These are phyloP conservation scores for Cyclanthera cordifolia DNA, from an alignment of 306 rosid genomes.

Conservation along the genomic window DNA sequence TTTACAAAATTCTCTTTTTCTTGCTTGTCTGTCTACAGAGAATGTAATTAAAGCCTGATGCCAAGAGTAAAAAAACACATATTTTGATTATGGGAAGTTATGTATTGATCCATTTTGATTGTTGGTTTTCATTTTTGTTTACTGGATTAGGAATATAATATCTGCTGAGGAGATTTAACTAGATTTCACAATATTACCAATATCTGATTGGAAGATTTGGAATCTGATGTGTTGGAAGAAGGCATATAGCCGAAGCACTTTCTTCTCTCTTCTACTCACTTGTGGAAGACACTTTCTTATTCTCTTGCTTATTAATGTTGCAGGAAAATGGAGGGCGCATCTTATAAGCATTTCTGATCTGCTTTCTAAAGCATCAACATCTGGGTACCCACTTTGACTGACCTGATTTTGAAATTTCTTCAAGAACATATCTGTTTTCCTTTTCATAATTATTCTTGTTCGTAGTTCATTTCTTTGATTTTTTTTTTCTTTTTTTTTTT, in stretches of 20 bases:
- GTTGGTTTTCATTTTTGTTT: not conserved
- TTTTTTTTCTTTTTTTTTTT: not conserved
- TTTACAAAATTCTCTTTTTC: not conserved
- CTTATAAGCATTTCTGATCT: not conserved
- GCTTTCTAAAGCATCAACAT: slow-evolving; percentile 7
- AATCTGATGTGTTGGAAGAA: slow-evolving; percentile 2
- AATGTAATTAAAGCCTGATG: not conserved
- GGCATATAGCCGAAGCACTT: not conserved
- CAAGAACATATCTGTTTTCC: not conserved
- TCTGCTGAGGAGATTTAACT: slow-evolving; percentile 6
- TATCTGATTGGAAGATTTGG: no score
- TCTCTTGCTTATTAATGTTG: slow-evolving; percentile 5
- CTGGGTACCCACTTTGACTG: slow-evolving; percentile 11
- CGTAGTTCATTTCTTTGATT: not conserved
- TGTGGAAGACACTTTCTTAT: slow-evolving; percentile 7
- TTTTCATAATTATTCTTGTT: not conserved
- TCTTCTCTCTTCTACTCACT: not conserved
- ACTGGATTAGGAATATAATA: slow-evolving; percentile 2
- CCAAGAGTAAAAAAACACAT: not conserved
- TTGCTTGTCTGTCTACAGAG: not conserved
- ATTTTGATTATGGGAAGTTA: not conserved
- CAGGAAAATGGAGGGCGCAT: slow-evolving; percentile 14
- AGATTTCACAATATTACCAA: not conserved
- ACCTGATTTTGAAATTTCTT: not conserved
- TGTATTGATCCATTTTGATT: not conserved